Evolutionary conservation across 176 grass and related monocot genomes (phyloP).

Genomic region (Zoysia pacifica): DNA sequence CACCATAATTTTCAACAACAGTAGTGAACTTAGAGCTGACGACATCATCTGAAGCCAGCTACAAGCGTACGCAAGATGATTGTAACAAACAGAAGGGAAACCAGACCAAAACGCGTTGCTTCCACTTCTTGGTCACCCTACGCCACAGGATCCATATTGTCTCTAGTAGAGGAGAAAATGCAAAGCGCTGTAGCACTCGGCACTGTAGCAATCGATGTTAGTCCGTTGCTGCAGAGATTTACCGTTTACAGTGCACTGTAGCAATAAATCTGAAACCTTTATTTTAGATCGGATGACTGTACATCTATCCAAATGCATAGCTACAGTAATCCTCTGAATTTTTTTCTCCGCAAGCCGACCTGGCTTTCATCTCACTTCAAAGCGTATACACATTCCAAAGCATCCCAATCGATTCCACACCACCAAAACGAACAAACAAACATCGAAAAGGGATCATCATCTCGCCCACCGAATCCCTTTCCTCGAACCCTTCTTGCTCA

Average conservation of each 20-base stretch:
- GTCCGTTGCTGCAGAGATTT: too few species aligned
- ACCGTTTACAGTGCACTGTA: too few species aligned
- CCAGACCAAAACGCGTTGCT: slow-evolving; percentile 44
- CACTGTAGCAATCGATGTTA: too few species aligned
- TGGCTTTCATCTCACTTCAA: too few species aligned
- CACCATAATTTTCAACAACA: neutral
- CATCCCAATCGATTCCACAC: slow-evolving; percentile 17
- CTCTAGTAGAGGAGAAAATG: too few species aligned
- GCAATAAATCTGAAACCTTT: too few species aligned
- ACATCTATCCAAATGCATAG: too few species aligned
- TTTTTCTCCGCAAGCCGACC: too few species aligned
- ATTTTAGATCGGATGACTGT: too few species aligned
- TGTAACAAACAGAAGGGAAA: slow-evolving; percentile 32
- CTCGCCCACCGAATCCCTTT: slow-evolving; percentile 61
- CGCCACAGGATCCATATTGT: slow-evolving; percentile 6
- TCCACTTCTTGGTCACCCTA: slow-evolving; percentile 24
- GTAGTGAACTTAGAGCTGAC: neutral
- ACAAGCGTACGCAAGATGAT: slow-evolving; percentile 7
- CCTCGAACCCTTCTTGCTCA: slow-evolving; percentile 47
- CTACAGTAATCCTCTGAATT: too few species aligned
- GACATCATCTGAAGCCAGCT: slow-evolving; percentile 30
- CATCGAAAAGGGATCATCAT: neutral
- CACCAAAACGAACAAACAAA: neutral
- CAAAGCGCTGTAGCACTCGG: too few species aligned
- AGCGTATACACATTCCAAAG: slow-evolving; percentile 18